Percentiles rank a stretch among this genome's conserved stretches.
These are phyloP conservation scores for Magnolia changhungtana DNA, from an alignment of 164 flowering plant species.

Conservation along the genomic window DNA sequence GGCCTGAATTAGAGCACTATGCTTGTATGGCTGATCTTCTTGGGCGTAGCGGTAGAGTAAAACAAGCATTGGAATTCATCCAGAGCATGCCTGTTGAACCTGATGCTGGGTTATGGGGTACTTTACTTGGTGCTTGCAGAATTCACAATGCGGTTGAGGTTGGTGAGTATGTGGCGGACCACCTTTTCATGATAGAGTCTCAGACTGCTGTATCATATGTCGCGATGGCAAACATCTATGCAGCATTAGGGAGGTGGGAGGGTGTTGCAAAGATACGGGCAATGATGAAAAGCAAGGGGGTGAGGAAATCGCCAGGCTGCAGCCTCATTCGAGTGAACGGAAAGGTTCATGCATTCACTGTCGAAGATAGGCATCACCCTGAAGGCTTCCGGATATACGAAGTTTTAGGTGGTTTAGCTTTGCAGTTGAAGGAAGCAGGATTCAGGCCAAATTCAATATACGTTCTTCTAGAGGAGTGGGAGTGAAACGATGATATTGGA, in stretches of 20 bases:
- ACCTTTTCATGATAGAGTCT: slow-evolving; percentile 45
- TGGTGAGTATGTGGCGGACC: slow-evolving; percentile 39
- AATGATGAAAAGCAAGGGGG: slow-evolving; percentile 45
- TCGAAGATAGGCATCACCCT: slow-evolving; percentile 46
- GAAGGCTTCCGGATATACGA: slow-evolving; percentile 30
- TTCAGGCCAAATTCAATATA: neutral
- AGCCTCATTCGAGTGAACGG: slow-evolving; percentile 46
- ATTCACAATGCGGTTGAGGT: slow-evolving; percentile 40
- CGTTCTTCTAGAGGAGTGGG: slow-evolving; percentile 3
- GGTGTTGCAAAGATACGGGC: slow-evolving; percentile 39
- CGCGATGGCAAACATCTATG: slow-evolving; percentile 66
- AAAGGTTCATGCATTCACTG: slow-evolving; percentile 40
- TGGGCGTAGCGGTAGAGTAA: slow-evolving; percentile 51
- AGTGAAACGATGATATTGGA: neutral
- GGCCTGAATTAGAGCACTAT: slow-evolving; percentile 54
- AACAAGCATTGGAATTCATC: slow-evolving; percentile 50
- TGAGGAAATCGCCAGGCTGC: slow-evolving; percentile 46
- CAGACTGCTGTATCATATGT: slow-evolving; percentile 53
- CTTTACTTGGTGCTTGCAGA: slow-evolving; percentile 58
- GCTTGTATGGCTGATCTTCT: slow-evolving; percentile 62
- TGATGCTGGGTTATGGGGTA: slow-evolving; percentile 59
- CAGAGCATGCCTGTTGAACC: slow-evolving; percentile 52
- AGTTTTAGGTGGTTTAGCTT: slow-evolving; percentile 32
- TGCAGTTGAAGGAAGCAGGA: slow-evolving; percentile 31
- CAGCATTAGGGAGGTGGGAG: slow-evolving; percentile 49